Evolutionary conservation across 768 basidiomycete species (phyloP).

Genomic region (Lactarius sanguifluus): DNA sequence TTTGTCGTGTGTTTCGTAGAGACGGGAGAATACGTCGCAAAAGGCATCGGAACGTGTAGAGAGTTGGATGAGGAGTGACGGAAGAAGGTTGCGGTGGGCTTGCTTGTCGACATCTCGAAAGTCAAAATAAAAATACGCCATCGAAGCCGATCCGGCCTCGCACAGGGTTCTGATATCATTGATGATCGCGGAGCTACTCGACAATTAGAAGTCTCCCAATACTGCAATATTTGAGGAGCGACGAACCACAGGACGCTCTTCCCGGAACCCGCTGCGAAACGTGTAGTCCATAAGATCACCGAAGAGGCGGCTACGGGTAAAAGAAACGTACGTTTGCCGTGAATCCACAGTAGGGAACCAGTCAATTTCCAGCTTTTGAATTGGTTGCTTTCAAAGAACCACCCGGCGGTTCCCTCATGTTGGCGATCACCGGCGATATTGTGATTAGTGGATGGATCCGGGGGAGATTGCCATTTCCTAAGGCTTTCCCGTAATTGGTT

Average conservation of each 20-base stretch:
- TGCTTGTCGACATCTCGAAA: not conserved
- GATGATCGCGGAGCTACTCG: not conserved
- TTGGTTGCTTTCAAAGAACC: not conserved
- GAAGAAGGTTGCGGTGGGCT: not conserved
- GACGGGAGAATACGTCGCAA: not conserved
- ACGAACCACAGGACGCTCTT: not conserved
- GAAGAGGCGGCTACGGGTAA: too few relatives aligned
- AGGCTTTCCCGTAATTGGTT: not conserved
- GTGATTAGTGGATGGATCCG: not conserved
- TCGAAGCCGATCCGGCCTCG: not conserved
- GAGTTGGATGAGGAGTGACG: not conserved
- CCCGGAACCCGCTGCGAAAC: too few relatives aligned
- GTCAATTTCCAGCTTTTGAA: not conserved
- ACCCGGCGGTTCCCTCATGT: not conserved
- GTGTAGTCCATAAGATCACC: not conserved
- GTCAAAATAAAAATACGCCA: not conserved
- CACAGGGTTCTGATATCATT: not conserved
- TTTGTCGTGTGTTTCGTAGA: not conserved
- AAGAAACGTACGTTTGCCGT: not conserved
- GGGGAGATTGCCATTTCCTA: not conserved
- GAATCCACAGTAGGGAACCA: not conserved
- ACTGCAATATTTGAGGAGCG: not conserved
- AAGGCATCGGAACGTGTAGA: not conserved
- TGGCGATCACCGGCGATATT: not conserved
- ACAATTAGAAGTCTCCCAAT: not conserved